A percentile compares a stretch with the other conserved stretches of the same genome.
phyloP scores from a whole-genome alignment of 768 basidiomycete genomes.

The Trametes cingulata region DNA sequence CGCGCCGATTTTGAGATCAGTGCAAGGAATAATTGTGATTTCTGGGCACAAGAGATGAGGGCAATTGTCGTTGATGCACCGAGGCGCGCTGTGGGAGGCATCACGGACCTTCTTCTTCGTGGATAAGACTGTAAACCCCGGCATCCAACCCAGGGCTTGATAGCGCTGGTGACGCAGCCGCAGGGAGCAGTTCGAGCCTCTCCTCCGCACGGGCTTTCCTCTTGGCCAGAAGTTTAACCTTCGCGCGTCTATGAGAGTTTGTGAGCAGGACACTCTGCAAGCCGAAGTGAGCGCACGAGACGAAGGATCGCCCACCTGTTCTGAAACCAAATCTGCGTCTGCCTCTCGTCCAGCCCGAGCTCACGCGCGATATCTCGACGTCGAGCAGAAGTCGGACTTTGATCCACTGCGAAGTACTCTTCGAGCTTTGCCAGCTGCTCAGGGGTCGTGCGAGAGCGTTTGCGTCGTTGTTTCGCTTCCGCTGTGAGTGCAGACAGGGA shows the following conservation, averaged over 20 bases:
- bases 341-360: conserved; percentile 82
- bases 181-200: conserved; percentile 42
- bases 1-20: conserved; percentile 70
- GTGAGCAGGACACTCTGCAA: not conserved
- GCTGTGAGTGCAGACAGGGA: conserved; percentile 16
- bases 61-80: not conserved
- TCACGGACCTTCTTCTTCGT: conserved; percentile 74
- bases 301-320: conserved; percentile 54
- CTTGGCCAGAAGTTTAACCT: conserved; percentile 68
- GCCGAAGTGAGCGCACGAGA: too few species aligned
- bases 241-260: conserved; percentile 59
- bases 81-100: not conserved
- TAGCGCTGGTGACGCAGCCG: conserved; percentile 54
- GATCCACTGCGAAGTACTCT: conserved; percentile 63
- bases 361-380: conserved; percentile 73
- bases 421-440: conserved; percentile 80
- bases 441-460: conserved; percentile 66
- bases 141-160: conserved; percentile 53
- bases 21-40: conserved; percentile 75
- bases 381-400: conserved; percentile 69
- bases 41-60: conserved; percentile 41
- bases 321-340: conserved; percentile 91
- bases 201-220: conserved; percentile 36
- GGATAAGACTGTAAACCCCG: conserved; percentile 65
- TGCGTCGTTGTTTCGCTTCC: conserved; percentile 54